phyloP scores from a whole-genome alignment of 2,329 filamentous ascomycete species.

The Phialophora tarda region DNA sequence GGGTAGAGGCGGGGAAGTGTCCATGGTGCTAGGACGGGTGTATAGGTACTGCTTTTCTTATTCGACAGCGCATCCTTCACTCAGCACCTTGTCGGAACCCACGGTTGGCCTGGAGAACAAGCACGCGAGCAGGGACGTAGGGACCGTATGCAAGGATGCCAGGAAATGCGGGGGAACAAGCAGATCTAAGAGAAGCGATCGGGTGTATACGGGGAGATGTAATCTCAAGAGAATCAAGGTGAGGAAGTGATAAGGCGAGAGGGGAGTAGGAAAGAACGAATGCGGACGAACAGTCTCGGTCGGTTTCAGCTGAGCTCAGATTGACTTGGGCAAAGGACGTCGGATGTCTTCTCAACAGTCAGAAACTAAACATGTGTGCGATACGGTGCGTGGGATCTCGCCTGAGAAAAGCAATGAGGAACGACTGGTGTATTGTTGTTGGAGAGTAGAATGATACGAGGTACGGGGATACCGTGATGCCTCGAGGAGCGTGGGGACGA shows the following conservation, averaged over 20 bases:
- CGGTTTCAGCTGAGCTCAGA: conserved; percentile 3
- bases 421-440: conserved; percentile 2
- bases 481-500: background rate
- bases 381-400: conserved; percentile 9
- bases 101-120: conserved; percentile 21
- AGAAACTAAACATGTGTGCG: conserved; percentile 9
- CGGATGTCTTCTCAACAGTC: conserved; percentile 8
- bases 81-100: conserved; percentile 14
- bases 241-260: conserved; percentile 21
- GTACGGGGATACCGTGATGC: conserved; percentile 4
- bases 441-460: conserved; percentile 19
- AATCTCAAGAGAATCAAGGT: conserved; percentile 13
- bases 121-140: conserved; percentile 31
- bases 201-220: conserved; percentile 32
- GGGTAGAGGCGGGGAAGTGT: conserved; percentile 31
- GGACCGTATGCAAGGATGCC: conserved; percentile 8
- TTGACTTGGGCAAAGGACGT: background rate
- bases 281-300: conserved; percentile 2
- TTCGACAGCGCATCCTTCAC: conserved; percentile 18
- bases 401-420: conserved; percentile 17
- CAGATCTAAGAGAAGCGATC: conserved; percentile 25
- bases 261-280: conserved; percentile 20
- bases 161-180: conserved; percentile 28
- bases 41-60: conserved; percentile 10
- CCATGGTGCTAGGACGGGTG: conserved; percentile 21